Evolutionary conservation across 345 rosid species (phyloP).

Genomic region (Murraya koenigii): DNA sequence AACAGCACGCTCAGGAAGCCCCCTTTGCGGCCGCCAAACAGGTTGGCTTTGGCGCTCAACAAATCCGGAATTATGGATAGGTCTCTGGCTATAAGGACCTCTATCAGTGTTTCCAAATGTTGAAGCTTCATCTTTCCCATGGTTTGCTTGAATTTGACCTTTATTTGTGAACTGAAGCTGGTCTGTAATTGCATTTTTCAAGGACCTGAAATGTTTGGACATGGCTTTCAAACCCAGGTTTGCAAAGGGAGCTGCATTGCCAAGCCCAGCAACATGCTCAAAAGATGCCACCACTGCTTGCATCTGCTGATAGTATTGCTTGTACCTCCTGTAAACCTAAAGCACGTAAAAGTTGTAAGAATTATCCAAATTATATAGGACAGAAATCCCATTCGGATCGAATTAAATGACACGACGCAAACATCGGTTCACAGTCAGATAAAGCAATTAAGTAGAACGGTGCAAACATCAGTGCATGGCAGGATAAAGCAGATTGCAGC

Average conservation of each 20-base stretch:
- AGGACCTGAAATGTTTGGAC: slow-evolving; percentile 75
- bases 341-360: slow-evolving; percentile 13
- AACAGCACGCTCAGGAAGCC: slow-evolving; percentile 89
- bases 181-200: slow-evolving; percentile 70
- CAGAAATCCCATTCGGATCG: background rate
- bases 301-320: slow-evolving; percentile 80
- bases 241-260: slow-evolving; percentile 82
- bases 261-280: slow-evolving; percentile 77
- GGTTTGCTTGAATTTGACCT: slow-evolving; percentile 30
- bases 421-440: too few species aligned
- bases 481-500: background rate
- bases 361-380: background rate
- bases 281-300: slow-evolving; percentile 76
- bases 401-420: background rate
- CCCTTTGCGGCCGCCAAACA: slow-evolving; percentile 89
- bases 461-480: background rate
- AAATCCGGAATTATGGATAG: slow-evolving; percentile 37
- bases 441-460: too few species aligned
- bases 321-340: slow-evolving; percentile 80
- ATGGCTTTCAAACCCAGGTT: slow-evolving; percentile 64
- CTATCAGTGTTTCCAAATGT: slow-evolving; percentile 46
- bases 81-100: slow-evolving; percentile 38
- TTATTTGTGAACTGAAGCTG: slow-evolving; percentile 66
- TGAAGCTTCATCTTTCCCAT: slow-evolving; percentile 45
- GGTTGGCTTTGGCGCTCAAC: slow-evolving; percentile 74